Percentiles rank a stretch among this genome's conserved stretches.
These are phyloP conservation scores for Vigna mungo DNA, from an alignment of 306 rosid genomes.

Conservation along the genomic window DNA sequence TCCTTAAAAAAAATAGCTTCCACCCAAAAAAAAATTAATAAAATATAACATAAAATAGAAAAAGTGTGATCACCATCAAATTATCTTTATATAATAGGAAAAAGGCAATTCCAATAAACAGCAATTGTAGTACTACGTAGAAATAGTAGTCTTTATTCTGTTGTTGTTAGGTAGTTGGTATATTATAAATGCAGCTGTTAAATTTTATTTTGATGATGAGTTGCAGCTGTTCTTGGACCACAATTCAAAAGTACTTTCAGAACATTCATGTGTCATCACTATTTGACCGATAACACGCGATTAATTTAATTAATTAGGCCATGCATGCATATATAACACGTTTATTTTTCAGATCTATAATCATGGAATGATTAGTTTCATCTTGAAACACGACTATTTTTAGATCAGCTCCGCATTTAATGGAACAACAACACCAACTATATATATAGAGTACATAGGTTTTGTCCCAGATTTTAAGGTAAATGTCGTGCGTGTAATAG, in stretches of 20 bases:
- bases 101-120: neutral
- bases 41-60: neutral
- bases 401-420: no score
- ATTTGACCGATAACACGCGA: neutral
- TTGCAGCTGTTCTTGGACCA: neutral
- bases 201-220: neutral
- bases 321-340: neutral
- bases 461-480: no score
- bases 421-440: no score
- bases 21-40: no score
- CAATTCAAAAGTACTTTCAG: neutral
- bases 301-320: neutral
- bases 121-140: neutral
- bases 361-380: neutral
- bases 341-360: neutral
- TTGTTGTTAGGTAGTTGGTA: conserved; percentile 2
- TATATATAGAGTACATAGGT: no score
- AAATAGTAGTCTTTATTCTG: neutral
- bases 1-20: neutral
- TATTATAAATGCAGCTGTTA: neutral
- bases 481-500: no score
- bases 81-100: neutral
- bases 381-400: neutral
- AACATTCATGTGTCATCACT: neutral
- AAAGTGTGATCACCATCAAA: neutral